phyloP scores from a whole-genome alignment of 768 basidiomycete species.

The Suillus lakei region DNA sequence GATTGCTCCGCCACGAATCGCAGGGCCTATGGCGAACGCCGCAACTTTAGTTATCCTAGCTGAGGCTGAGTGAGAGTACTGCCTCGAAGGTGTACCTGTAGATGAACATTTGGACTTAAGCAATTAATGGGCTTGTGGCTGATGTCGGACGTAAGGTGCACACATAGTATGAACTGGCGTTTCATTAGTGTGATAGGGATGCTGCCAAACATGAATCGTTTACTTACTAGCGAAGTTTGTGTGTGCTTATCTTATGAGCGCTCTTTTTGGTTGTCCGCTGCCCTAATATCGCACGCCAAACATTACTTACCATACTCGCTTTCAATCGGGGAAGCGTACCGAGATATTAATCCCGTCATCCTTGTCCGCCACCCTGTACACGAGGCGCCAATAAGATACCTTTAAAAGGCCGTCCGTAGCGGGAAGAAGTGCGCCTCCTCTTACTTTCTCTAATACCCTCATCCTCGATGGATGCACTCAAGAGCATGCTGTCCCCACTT shows the following conservation, averaged over 20 bases:
- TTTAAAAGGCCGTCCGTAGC: conserved; percentile 44
- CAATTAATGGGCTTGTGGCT: conserved; percentile 3
- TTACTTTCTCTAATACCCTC: conserved; percentile 21
- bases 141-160: conserved; percentile 9
- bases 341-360: conserved; percentile 35
- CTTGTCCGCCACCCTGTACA: conserved; percentile 36
- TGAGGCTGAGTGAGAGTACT: neutral
- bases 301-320: conserved; percentile 23
- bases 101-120: neutral
- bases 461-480: conserved; percentile 66
- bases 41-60: conserved; percentile 11
- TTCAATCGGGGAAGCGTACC: conserved; percentile 33
- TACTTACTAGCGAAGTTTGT: conserved; percentile 3
- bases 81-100: neutral
- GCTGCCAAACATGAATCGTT: neutral
- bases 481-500: conserved; percentile 72
- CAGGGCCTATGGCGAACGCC: conserved; percentile 13
- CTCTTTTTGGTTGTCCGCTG: conserved; percentile 24
- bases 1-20: conserved; percentile 24
- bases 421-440: conserved; percentile 38
- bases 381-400: conserved; percentile 36
- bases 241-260: conserved; percentile 11
- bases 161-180: neutral
- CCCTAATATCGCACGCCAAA: conserved; percentile 23
- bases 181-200: conserved; percentile 5